Conservation (phyloP, 192 early-diverging fungal genomes). For the Coemansia sp. region DNA sequence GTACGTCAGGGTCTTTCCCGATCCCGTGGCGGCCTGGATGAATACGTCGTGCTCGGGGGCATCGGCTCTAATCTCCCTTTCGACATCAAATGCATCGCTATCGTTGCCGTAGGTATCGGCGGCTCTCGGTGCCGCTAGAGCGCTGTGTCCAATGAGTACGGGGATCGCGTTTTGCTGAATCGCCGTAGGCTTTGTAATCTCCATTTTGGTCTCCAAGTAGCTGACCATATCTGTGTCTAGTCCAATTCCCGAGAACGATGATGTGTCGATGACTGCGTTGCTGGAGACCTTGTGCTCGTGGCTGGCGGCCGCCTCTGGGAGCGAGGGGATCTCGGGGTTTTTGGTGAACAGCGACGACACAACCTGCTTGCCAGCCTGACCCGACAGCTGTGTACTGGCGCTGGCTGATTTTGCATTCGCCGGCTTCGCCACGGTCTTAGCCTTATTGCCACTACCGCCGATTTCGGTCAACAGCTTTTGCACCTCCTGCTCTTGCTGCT, state of each 20-base stretch:
- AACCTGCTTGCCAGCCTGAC: slow-evolving; percentile 59
- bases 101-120: slow-evolving; percentile 3
- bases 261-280: slow-evolving; percentile 50
- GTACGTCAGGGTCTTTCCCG: slow-evolving; percentile 96
- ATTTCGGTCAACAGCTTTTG: slow-evolving; percentile 28
- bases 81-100: slow-evolving; percentile 44
- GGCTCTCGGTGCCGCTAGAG: not conserved
- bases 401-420: slow-evolving; percentile 16
- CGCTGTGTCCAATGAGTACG: slow-evolving; percentile 56
- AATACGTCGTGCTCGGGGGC: slow-evolving; percentile 70
- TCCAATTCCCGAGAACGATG: slow-evolving; percentile 75
- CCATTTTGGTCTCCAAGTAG: slow-evolving; percentile 72
- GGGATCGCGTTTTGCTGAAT: slow-evolving; percentile 91
- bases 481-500: slow-evolving; percentile 39
- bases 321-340: slow-evolving; percentile 60
- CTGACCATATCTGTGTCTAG: slow-evolving; percentile 67
- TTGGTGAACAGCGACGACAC: slow-evolving; percentile 82
- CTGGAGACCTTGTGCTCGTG: slow-evolving; percentile 41
- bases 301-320: slow-evolving; percentile 8
- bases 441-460: slow-evolving; percentile 22
- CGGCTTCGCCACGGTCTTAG: slow-evolving; percentile 7
- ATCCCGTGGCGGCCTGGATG: slow-evolving; percentile 95
- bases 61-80: slow-evolving; percentile 34
- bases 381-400: slow-evolving; percentile 46
- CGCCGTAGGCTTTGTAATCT: slow-evolving; percentile 76